A percentile compares a stretch with the other conserved stretches of the same genome.
Evolutionary conservation across 495 filamentous ascomycete genomes (phyloP).

Genomic region (Penicillium flavigenum): DNA sequence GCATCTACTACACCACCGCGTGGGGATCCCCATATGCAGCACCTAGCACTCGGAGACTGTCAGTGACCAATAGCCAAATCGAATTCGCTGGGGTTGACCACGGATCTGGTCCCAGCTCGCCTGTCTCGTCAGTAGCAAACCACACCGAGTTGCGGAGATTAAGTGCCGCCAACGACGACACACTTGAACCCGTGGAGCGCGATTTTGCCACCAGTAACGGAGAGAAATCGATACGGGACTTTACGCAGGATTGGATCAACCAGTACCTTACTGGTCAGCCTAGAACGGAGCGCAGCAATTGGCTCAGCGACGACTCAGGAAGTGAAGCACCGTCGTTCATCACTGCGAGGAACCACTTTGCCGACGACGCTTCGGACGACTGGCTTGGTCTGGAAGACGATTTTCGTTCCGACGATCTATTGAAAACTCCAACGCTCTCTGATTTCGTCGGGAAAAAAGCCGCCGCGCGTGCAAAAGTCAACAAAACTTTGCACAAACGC

Average conservation of each 20-base stretch:
- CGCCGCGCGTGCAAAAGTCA: constrained; percentile 40
- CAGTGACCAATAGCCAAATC: constrained; percentile 45
- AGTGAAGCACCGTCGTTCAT: constrained; percentile 49
- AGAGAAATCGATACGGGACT: constrained; percentile 52
- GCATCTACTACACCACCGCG: constrained; percentile 61
- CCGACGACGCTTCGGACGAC: constrained; percentile 44
- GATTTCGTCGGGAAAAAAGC: constrained; percentile 39
- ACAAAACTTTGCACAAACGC: constrained; percentile 52
- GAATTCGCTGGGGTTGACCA: constrained; percentile 39
- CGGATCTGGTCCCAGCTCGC: constrained; percentile 40
- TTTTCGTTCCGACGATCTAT: constrained; percentile 38
- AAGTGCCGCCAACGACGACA: constrained; percentile 33
- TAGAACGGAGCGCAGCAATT: constrained; percentile 63
- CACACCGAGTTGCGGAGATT: constrained; percentile 53
- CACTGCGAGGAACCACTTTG: constrained; percentile 44
- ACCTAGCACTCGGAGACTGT: constrained; percentile 50
- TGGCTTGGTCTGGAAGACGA: constrained; percentile 50
- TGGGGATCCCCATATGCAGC: constrained; percentile 75
- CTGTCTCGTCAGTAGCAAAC: constrained; percentile 49
- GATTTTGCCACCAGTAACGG: constrained; percentile 35
- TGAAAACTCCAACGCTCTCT: constrained; percentile 46
- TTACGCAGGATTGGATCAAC: constrained; percentile 77
- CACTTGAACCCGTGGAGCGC: constrained; percentile 24
- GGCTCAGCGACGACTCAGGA: constrained; percentile 73
- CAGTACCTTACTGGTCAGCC: constrained; percentile 64